Base-by-base conservation (phyloP, 1,284 basidiomycete species). In the Ganoderma multipileum region DNA sequence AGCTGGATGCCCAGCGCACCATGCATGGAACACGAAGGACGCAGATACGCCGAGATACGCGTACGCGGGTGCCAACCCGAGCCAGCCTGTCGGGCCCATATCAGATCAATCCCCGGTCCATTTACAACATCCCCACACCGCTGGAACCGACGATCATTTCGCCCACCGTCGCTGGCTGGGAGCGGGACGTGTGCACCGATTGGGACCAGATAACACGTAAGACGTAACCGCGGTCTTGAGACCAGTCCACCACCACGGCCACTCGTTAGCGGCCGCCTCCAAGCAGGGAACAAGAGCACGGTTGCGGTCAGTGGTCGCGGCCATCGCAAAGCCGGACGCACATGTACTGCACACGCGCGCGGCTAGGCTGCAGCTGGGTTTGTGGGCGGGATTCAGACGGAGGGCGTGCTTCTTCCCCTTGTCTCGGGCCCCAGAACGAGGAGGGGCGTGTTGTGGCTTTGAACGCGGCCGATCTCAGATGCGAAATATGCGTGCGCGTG, bases 131-230 rank as follows among this genome's bases (percentile, higher is more conserved):
- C 12, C 36, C 36, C 55, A 58, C 30, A 38, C 55, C 33, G 0
- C 33, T 38, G 55, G 52, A 28, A 20, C 52, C 28, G 28, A 55
- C 30, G 52, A 55, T n/a, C 47, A 52, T 52, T 52, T 52, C 12
- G 47, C 12, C 23, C 23, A 52, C 47, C 57, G 23, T 39, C 57
- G 58, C 38, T 39, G 58, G 23, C 58, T 12, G 26, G 23, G 11
- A 26, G 58, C 38, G 38, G 36, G 23, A 16, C 38, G 38, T 60
- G 38, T 60, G 58, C 20, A 39, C 23, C 39, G 39, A 60, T 60
- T 26, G 38, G 23, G 38, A 42, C 58, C 23, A 60, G 58, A 60
- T 60, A 26, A 58, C 33, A 58, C 55, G 55, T 58, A 58, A 58
- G 30, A 55, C 52, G 52, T 55, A 55, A 55, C 52, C 52, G 28